Evolutionary conservation across 768 basidiomycete species (phyloP), one percentile per base, ranked within the genome.

Genomic region (Mycena chlorophos): DNA sequence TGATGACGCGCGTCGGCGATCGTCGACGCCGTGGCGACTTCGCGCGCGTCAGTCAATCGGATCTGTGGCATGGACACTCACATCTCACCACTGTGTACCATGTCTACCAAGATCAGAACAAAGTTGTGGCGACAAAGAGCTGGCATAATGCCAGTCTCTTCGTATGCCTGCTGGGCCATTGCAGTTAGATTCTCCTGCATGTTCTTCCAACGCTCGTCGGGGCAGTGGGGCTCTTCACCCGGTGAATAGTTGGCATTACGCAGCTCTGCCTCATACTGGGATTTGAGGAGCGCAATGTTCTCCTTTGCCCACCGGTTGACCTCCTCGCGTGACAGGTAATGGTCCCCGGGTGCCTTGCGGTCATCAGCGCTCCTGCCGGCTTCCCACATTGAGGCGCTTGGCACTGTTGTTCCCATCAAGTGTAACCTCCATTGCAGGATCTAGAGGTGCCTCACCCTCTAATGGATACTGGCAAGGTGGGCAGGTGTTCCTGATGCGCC

Each of bases 81-180:
- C 74, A 74, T 54, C 53, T 76, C 70, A 5, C 74, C n/a, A n/a
- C n/a, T n/a, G n/a, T n/a, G n/a, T n/a, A n/a, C n/a, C n/a, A n/a
- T n/a, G n/a, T n/a, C n/a, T n/a, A n/a, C n/a, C n/a, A n/a, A n/a
- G n/a, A n/a, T n/a, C n/a, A n/a, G n/a, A n/a, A n/a, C n/a, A n/a
- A n/a, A n/a, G n/a, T n/a, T n/a, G n/a, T n/a, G n/a, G n/a, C n/a
- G n/a, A n/a, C n/a, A n/a, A n/a, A n/a, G 70, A 51, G 68, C 71
- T 0, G 71, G 66, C 54, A 78, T 78, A 16, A 75, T 62, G 0
- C 76, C 73, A 0, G 71, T 67, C 64, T 76, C 71, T 1, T 69
- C 55, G 45, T 72, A 2, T 28, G 20, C 30, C 30, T 22, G 5
- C 49, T 50, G 29, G 2, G n/a, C 59, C 31, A 34, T 8, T 8